Evolutionary conservation across 2,329 filamentous ascomycete species (phyloP), one percentile per base, ranked within the genome.

Genomic region (Phyllosticta capitalensis): DNA sequence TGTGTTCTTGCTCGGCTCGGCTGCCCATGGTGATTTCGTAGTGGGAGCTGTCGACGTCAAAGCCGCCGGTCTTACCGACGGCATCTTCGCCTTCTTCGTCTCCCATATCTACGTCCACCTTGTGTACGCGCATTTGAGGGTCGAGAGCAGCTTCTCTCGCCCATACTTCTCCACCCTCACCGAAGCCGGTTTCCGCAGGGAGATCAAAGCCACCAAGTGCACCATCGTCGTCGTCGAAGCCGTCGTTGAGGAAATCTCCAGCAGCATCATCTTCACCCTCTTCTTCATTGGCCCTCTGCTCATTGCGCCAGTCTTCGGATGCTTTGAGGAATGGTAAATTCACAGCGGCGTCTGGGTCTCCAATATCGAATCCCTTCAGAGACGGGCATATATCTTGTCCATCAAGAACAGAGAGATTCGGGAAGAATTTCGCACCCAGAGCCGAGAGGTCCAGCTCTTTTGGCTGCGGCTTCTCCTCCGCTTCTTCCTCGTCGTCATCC

Each of bases 141-240:
- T 92, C 89, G 20, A 92, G 77, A 10, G 89, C 92, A 49, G 92
- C 91, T 71, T 96, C 90, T 65, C 86, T 85, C 5, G 92, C 94
- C 92, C 94, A 99, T 1, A 88, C 90, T 72, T 99, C 94, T 63
- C 94, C 94, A 61, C 94, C 94, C 71, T 97, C 92, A 24, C 94
- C 94, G 69, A 99, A 99, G 12, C 89, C 89, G 59, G 90, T 83
- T 63, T 95, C 88, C 6, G 76, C 78, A 45, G 76, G 77, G 38
- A 83, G 76, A 52, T 84, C 78, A 59, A 81, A 79, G 19, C 76
- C 86, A 51, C 85, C 89, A 45, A 92, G 76, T 5, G 78, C 75
- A 45, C 81, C 82, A 63, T 86, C 82, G 64, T 92, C 90, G 64
- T 92, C 88, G 65, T 92, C 88, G 65, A 95, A 95, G 10, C 89